These are phyloP conservation scores for Euptelea pleiosperma DNA, from an alignment of 164 flowering plant species.

Conservation along the genomic window DNA sequence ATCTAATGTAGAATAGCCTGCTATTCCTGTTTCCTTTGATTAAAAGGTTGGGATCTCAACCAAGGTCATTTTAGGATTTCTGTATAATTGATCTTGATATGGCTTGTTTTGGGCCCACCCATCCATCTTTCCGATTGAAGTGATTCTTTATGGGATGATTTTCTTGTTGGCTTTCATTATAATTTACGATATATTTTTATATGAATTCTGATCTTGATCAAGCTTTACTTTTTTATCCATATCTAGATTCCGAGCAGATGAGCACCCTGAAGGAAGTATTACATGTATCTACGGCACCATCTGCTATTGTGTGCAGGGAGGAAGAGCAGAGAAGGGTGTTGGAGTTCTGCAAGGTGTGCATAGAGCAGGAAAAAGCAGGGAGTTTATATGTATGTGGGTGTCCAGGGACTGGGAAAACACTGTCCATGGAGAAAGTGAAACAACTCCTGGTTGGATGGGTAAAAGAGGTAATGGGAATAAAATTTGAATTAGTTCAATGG, in stretches of 20 bases:
- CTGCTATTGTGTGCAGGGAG: constrained; percentile 29
- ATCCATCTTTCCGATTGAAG: background rate
- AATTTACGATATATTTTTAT: too few species aligned
- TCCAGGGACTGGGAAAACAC: constrained; percentile 92
- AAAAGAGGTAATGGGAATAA: constrained; percentile 38
- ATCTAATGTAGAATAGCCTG: too few species aligned
- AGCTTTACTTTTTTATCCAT: background rate
- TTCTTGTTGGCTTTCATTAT: background rate
- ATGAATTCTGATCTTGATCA: background rate
- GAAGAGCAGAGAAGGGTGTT: constrained; percentile 39
- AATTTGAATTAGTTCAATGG: background rate
- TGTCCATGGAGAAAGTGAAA: constrained; percentile 76
- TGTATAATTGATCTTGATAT: constrained; percentile 3
- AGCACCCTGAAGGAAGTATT: constrained; percentile 69
- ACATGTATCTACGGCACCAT: constrained; percentile 70
- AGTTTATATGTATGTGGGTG: constrained; percentile 84
- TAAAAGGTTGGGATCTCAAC: background rate
- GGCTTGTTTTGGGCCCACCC: background rate
- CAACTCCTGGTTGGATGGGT: constrained; percentile 57
- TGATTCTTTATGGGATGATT: background rate
- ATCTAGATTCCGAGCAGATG: constrained; percentile 56
- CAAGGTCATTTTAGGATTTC: background rate
- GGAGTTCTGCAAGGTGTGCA: constrained; percentile 66
- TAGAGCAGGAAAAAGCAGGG: constrained; percentile 64
- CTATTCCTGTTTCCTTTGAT: too few species aligned